These are phyloP conservation scores for Suillus luteus DNA, from an alignment of 768 basidiomycete species.

Conservation along the genomic window DNA sequence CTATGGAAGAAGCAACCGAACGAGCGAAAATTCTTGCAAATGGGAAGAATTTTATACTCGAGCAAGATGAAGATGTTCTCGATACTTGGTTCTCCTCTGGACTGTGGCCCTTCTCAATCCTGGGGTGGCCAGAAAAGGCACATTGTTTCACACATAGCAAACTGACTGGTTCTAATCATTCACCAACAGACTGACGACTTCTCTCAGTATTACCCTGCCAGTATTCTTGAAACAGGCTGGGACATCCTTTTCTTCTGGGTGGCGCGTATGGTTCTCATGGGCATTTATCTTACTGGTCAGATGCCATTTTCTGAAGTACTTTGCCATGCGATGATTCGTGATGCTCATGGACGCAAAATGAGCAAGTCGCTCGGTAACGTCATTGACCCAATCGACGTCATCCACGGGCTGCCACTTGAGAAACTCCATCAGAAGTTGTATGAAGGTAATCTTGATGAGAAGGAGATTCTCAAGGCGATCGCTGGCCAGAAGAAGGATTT, in stretches of 20 bases:
- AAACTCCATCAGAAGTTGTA: constrained; percentile 81
- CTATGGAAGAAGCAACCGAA: constrained; percentile 71
- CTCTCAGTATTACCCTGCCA: constrained; percentile 81
- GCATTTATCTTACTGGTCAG: constrained; percentile 82
- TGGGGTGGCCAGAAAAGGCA: constrained; percentile 97
- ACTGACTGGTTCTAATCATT: constrained; percentile 11
- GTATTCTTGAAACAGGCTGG: constrained; percentile 97
- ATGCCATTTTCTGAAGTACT: constrained; percentile 96
- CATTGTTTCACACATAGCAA: background rate
- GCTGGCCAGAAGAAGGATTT: constrained; percentile 98
- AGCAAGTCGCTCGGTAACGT: constrained; percentile 98
- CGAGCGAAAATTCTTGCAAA: constrained; percentile 71
- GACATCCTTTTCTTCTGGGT: constrained; percentile 99
- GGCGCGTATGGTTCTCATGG: constrained; percentile 95
- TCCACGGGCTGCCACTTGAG: constrained; percentile 80
- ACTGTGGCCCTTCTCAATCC: constrained; percentile 95
- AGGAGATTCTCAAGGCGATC: constrained; percentile 88
- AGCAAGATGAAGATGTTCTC: constrained; percentile 95
- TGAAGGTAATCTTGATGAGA: constrained; percentile 91
- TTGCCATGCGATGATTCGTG: constrained; percentile 98
- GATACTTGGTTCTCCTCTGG: constrained; percentile 99
- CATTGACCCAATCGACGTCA: constrained; percentile 95
- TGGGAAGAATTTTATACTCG: constrained; percentile 68
- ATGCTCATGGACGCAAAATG: constrained; percentile 99
- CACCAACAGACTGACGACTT: constrained; percentile 68